phyloP scores from a whole-genome alignment of 228 moss, liverwort and hornwort species.

The Sphagnum magellanicum region DNA sequence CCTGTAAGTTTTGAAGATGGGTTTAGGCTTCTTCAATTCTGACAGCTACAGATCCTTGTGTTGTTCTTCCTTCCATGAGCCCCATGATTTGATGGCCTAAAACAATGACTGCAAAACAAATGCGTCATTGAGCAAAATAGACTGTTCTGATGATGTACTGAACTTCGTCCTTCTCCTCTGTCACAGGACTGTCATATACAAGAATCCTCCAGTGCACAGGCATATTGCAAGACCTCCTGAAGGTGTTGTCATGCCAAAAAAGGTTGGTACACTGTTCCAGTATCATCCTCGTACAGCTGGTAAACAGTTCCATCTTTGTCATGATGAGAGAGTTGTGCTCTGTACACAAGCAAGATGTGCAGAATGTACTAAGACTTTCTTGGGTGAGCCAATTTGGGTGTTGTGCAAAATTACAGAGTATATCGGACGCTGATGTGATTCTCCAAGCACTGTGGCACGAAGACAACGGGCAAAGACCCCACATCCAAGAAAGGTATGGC shows the following conservation, averaged over 20 bases:
- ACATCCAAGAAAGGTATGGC: conserved; percentile 79
- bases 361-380: background rate
- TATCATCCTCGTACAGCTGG: too few species aligned
- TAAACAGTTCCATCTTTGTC: too few species aligned
- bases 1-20: conserved; percentile 43
- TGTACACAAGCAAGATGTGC: background rate
- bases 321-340: background rate
- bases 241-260: conserved; percentile 56
- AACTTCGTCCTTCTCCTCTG: background rate
- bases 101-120: background rate
- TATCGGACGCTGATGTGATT: conserved; percentile 78
- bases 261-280: conserved; percentile 24
- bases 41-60: too few species aligned
- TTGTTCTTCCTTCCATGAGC: too few species aligned
- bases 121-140: background rate
- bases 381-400: too few species aligned
- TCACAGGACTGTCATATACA: conserved; percentile 66
- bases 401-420: conserved; percentile 28
- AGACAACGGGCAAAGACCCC: conserved; percentile 78
- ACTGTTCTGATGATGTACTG: too few species aligned
- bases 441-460: conserved; percentile 97
- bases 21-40: too few species aligned
- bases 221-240: conserved; percentile 66
- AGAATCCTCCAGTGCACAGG: conserved; percentile 58
- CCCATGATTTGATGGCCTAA: background rate